Evolutionary conservation across 257 asterid species (phyloP), one percentile per base, ranked within the genome.

Genomic region (Nicotiana tabacum): DNA sequence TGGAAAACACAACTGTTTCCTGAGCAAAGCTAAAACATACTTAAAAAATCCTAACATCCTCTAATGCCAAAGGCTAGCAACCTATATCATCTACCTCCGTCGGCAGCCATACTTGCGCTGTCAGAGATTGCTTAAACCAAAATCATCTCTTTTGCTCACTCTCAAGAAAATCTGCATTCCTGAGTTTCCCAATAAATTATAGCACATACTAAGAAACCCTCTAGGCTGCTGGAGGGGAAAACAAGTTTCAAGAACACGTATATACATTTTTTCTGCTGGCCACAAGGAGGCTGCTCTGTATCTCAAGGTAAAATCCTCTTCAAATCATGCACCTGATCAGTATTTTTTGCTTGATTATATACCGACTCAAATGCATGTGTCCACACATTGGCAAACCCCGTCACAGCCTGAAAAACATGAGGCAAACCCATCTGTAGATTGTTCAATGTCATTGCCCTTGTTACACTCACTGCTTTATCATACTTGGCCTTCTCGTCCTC

Each of bases 351-450:
- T 86, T 90, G 95, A 82, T 96, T 94, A 86, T 92, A 93, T 57
- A 93, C 97, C 0, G 96, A 89, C 84, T 96, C 98, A 62, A 93
- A 94, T 18, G 97, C 92, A 68, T 94, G 93, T 0, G 94, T 86
- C 83, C 93, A 96, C 80, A 92, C 97, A 21, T 90, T 94, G 43
- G 99, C 95, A 65, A 93, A 96, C 55, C 97, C 97, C 0, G 99
- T 94, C 89, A 93, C 88, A 7, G 98, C 98, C 90, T 94, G 98
- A 82, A 96, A 96, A 21, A 93, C 98, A 15, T 95, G 96, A 0
- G 98, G 98, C 88, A 96, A 85, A 48, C 98, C 98, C 95, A 94
- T 94, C 66, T 94, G 99, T 37, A 96, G 84, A 84, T 93, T 96
- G 84, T 86, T 96, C 92, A 94, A 83, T 4, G 99, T 94, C 97